These are phyloP conservation scores for Metschnikowia kofuensis DNA, from an alignment of 805 yeast genomes.

Conservation along the genomic window DNA sequence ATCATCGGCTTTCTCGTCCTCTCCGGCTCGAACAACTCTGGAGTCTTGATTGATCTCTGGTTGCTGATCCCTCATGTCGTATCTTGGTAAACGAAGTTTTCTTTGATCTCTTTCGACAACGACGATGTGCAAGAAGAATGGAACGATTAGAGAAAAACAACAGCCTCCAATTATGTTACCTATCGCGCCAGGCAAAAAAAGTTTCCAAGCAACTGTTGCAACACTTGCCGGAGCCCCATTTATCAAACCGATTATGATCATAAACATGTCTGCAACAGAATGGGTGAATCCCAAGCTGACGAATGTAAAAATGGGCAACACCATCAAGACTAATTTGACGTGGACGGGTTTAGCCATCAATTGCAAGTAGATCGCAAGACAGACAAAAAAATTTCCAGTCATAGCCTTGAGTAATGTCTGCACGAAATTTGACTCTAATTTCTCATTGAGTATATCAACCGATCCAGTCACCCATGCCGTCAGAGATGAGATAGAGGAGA, in stretches of 20 bases:
- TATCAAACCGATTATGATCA: constrained; percentile 62
- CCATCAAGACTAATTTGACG: constrained; percentile 63
- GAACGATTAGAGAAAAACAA: constrained; percentile 58
- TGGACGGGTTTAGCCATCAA: constrained; percentile 77
- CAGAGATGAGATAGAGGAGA: constrained; percentile 47
- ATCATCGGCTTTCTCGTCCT: constrained; percentile 12
- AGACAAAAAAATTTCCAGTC: constrained; percentile 77
- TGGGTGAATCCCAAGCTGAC: constrained; percentile 79
- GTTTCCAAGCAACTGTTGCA: constrained; percentile 67
- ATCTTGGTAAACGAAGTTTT: constrained; percentile 59
- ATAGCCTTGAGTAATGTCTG: constrained; percentile 67
- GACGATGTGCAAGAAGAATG: constrained; percentile 70
- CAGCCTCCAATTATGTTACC: constrained; percentile 83
- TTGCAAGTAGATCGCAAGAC: constrained; percentile 72
- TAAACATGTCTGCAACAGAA: constrained; percentile 78
- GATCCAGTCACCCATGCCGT: constrained; percentile 49
- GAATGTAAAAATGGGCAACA: constrained; percentile 71
- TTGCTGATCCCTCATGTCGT: constrained; percentile 74
- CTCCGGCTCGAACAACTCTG: constrained; percentile 56
- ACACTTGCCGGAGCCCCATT: constrained; percentile 65
- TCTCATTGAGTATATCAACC: constrained; percentile 41
- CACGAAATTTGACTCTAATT: constrained; percentile 47
- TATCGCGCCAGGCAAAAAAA: constrained; percentile 63
- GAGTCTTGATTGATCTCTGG: constrained; percentile 77
- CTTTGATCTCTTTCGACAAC: constrained; percentile 71